A percentile compares a stretch with the other conserved stretches of the same genome.
These are phyloP conservation scores for Didymella glomerata DNA, from an alignment of 2,329 filamentous ascomycete genomes.

Conservation along the genomic window DNA sequence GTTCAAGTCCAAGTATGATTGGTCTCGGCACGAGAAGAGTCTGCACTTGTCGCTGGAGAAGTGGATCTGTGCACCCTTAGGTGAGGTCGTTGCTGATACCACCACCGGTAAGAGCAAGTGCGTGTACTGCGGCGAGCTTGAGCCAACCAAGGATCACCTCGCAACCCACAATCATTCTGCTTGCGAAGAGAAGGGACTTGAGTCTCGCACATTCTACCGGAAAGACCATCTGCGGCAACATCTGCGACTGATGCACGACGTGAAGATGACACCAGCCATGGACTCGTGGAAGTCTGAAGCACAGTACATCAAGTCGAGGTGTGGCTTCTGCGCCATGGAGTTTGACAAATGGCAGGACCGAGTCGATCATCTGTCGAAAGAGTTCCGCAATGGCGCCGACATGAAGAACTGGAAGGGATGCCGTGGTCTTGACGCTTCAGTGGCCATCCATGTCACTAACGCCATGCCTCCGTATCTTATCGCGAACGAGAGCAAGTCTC, in stretches of 20 bases:
- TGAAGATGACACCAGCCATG: slow-evolving; percentile 69
- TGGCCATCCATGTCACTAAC: slow-evolving; percentile 59
- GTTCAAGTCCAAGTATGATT: slow-evolving; percentile 54
- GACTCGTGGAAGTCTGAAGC: slow-evolving; percentile 69
- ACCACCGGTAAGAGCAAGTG: slow-evolving; percentile 65
- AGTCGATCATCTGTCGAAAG: slow-evolving; percentile 62
- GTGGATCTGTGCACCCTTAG: slow-evolving; percentile 66
- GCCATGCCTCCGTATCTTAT: slow-evolving; percentile 63
- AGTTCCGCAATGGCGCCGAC: slow-evolving; percentile 62
- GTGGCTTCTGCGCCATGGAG: slow-evolving; percentile 61
- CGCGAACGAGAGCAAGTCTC: slow-evolving; percentile 56
- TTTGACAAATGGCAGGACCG: slow-evolving; percentile 62
- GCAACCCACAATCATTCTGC: slow-evolving; percentile 67
- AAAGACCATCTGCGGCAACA: slow-evolving; percentile 71
- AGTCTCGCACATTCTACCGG: slow-evolving; percentile 70
- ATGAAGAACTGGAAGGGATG: slow-evolving; percentile 66
- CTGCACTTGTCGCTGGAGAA: slow-evolving; percentile 52
- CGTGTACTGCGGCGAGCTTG: slow-evolving; percentile 65
- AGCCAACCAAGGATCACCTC: slow-evolving; percentile 65
- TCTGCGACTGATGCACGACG: slow-evolving; percentile 66
- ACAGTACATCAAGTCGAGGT: slow-evolving; percentile 62
- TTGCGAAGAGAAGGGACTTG: slow-evolving; percentile 72
- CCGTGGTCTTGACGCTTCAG: slow-evolving; percentile 59
- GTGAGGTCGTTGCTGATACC: slow-evolving; percentile 64
- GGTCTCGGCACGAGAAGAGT: slow-evolving; percentile 53